These are phyloP conservation scores for Microdochium nivale DNA, from an alignment of 2,329 filamentous ascomycete genomes.

Conservation along the genomic window DNA sequence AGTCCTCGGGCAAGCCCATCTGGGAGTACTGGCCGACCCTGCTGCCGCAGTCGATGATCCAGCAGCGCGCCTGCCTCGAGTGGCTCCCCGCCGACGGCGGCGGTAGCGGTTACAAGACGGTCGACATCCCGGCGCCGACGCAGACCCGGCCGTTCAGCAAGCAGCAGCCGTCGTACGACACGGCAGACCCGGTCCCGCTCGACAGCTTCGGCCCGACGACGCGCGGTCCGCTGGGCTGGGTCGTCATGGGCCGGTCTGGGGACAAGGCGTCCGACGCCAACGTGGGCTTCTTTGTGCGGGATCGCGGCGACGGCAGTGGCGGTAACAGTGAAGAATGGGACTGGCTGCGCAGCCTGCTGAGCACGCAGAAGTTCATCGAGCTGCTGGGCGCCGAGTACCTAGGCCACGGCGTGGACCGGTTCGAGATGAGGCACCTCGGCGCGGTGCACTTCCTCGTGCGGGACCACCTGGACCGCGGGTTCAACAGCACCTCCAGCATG, in stretches of 20 bases:
- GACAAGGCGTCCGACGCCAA: slow-evolving; percentile 28
- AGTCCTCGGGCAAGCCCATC: neutral
- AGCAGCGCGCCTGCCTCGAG: neutral
- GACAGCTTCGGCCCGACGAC: slow-evolving; percentile 9
- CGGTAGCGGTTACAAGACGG: no score
- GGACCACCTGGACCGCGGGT: slow-evolving; percentile 11
- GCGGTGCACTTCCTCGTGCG: slow-evolving; percentile 17
- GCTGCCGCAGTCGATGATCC: neutral
- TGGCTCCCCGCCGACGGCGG: no score
- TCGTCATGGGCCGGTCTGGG: slow-evolving; percentile 12
- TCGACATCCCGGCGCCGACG: neutral
- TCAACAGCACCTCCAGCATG: slow-evolving; percentile 2
- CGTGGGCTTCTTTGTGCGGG: slow-evolving; percentile 28
- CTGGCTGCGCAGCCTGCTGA: slow-evolving; percentile 21
- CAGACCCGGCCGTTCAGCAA: neutral
- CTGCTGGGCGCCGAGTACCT: slow-evolving; percentile 14
- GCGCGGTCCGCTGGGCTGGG: slow-evolving; percentile 4
- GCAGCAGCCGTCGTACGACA: slow-evolving; percentile 3
- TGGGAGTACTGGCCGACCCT: neutral
- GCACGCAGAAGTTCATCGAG: slow-evolving; percentile 13
- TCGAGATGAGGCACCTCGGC: slow-evolving; percentile 11
- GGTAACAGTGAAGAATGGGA: slow-evolving; percentile 32
- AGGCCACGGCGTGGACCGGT: slow-evolving; percentile 16
- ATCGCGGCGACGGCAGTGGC: no score
- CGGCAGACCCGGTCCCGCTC: slow-evolving; percentile 2